A percentile compares a stretch with the other conserved stretches of the same genome.
Evolutionary conservation across 805 yeast species (phyloP).

Genomic region (Saccharomycopsis lassenensis): DNA sequence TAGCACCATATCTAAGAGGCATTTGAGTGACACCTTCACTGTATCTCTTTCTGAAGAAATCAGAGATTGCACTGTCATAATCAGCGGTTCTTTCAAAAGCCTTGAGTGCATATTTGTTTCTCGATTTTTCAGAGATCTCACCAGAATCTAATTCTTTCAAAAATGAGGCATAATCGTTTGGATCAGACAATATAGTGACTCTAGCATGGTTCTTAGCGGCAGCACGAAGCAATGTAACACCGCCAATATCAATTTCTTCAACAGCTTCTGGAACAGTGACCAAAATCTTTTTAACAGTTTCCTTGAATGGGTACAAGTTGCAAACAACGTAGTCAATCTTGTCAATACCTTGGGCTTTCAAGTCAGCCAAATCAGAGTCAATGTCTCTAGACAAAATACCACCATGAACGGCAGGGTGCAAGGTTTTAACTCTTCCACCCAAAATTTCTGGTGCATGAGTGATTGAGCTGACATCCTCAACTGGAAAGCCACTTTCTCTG

Average conservation of each 20-base stretch:
- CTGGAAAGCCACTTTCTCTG: constrained; percentile 96
- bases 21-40: constrained; percentile 82
- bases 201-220: constrained; percentile 98
- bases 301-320: constrained; percentile 96
- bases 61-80: constrained; percentile 91
- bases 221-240: constrained; percentile 94
- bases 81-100: constrained; percentile 99
- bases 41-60: constrained; percentile 95
- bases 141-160: constrained; percentile 69
- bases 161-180: constrained; percentile 82
- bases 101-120: constrained; percentile 82
- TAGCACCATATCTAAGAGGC: constrained; percentile 95
- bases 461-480: constrained; percentile 87
- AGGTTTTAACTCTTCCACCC: constrained; percentile 96
- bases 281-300: constrained; percentile 89
- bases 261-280: constrained; percentile 97
- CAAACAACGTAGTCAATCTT: constrained; percentile 96
- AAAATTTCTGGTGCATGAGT: constrained; percentile 99
- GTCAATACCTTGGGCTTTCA: constrained; percentile 80
- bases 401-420: constrained; percentile 98
- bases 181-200: constrained; percentile 92
- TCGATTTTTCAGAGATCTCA: constrained; percentile 58
- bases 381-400: constrained; percentile 92
- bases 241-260: constrained; percentile 97
- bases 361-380: constrained; percentile 82